Percentiles rank a stretch among this genome's conserved stretches.
Evolutionary conservation across 495 filamentous ascomycete species (phyloP).

Genomic region (Penicillium roqueforti): DNA sequence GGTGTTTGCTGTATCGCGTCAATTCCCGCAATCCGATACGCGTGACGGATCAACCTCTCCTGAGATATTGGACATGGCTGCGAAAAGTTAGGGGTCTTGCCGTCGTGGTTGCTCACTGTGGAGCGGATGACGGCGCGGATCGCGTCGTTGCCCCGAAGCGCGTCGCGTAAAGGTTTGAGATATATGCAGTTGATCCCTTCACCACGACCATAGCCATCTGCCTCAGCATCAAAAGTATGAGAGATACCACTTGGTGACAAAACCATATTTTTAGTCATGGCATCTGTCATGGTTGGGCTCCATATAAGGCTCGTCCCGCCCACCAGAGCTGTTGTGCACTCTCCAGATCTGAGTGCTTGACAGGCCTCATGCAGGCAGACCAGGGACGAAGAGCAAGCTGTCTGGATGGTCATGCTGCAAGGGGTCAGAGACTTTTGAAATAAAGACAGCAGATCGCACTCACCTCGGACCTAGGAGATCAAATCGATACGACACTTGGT

Average conservation of each 20-base stretch:
- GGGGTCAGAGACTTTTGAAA: background rate
- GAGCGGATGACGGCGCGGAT: constrained; percentile 37
- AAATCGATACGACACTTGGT: constrained; percentile 28
- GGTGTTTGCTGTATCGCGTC: constrained; percentile 19
- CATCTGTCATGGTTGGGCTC: constrained; percentile 24
- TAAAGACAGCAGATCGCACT: background rate
- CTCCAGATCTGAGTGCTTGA: constrained; percentile 25
- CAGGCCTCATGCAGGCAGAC: constrained; percentile 25
- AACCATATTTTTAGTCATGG: constrained; percentile 24
- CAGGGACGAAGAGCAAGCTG: constrained; percentile 31
- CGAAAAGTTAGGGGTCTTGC: constrained; percentile 13
- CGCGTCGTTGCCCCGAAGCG: constrained; percentile 27
- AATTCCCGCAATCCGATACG: constrained; percentile 12
- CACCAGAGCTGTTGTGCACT: constrained; percentile 35
- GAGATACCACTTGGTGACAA: constrained; percentile 30
- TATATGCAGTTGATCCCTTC: constrained; percentile 41
- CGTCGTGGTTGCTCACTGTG: constrained; percentile 33
- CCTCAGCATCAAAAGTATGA: constrained; percentile 54
- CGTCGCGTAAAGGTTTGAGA: constrained; percentile 26
- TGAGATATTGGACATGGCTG: constrained; percentile 8
- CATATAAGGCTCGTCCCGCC: constrained; percentile 38
- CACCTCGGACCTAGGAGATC: constrained; percentile 25
- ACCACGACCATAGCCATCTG: constrained; percentile 59
- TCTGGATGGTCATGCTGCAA: constrained; percentile 22
- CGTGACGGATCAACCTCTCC: constrained; percentile 4